Evolutionary conservation across 2,329 filamentous ascomycete genomes (phyloP).

Genomic region (Phialophora verrucosa): DNA sequence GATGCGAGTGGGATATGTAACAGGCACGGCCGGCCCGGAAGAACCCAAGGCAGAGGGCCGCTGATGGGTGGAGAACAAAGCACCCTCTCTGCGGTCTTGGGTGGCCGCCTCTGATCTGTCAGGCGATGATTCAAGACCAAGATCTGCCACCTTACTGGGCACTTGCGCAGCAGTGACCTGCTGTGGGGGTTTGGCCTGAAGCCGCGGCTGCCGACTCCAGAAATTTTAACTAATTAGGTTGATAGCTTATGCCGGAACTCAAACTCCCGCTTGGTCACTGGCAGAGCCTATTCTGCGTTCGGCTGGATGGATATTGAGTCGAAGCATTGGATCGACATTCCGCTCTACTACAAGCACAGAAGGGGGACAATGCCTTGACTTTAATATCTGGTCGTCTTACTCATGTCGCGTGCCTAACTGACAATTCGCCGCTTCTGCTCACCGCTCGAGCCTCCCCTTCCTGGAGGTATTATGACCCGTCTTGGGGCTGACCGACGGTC

Average conservation of each 20-base stretch:
- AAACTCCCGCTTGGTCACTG: slow-evolving; percentile 1
- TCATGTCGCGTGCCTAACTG: slow-evolving; percentile 25
- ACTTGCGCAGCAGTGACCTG: background rate
- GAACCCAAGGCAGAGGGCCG: slow-evolving; percentile 12
- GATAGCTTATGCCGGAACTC: background rate
- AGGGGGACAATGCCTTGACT: background rate
- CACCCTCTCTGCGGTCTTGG: slow-evolving; percentile 1
- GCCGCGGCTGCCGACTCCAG: background rate
- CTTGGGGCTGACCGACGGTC: background rate
- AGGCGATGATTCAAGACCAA: slow-evolving; percentile 1
- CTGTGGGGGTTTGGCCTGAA: background rate
- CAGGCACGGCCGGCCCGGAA: slow-evolving; percentile 23
- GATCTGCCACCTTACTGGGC: background rate
- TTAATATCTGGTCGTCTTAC: slow-evolving; percentile 9
- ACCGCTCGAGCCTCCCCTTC: background rate
- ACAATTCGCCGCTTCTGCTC: background rate
- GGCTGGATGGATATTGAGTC: slow-evolving; percentile 13
- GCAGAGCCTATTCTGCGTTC: slow-evolving; percentile 1
- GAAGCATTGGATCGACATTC: slow-evolving; percentile 5
- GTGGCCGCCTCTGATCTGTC: background rate
- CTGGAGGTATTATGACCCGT: background rate
- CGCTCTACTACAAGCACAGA: background rate
- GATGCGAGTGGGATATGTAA: slow-evolving; percentile 16
- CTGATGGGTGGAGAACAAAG: slow-evolving; percentile 10
- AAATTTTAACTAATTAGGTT: background rate